Conservation (phyloP, 192 early-diverging fungal genomes). For the Phlyctochytrium arcticum region DNA sequence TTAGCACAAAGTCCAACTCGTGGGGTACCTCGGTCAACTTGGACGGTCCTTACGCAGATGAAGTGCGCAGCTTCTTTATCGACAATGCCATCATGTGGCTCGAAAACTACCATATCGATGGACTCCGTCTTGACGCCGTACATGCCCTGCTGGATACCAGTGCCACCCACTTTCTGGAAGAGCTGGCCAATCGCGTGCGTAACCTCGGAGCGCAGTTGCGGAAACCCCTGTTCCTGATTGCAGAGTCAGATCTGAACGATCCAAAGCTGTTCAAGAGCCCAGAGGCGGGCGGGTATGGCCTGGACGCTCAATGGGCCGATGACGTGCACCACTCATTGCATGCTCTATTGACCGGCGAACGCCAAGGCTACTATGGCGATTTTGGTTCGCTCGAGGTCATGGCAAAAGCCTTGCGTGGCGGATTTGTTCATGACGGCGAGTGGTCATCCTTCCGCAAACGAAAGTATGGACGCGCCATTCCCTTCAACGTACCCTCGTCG, state of each 20-base stretch:
- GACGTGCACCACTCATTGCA: slow-evolving; percentile 30
- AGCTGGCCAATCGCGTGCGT: slow-evolving; percentile 15
- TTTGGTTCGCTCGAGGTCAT: slow-evolving; percentile 24
- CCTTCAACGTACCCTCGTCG: slow-evolving; percentile 15
- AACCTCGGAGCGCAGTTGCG: slow-evolving; percentile 22
- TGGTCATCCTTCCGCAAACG: slow-evolving; percentile 27
- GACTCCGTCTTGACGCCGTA: slow-evolving; percentile 23
- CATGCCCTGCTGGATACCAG: slow-evolving; percentile 25
- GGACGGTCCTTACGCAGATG: slow-evolving; percentile 18
- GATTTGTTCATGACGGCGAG: slow-evolving; percentile 31
- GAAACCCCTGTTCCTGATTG: slow-evolving; percentile 26
- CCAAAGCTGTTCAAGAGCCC: slow-evolving; percentile 19
- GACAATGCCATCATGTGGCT: slow-evolving; percentile 33
- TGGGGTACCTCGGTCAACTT: slow-evolving; percentile 31
- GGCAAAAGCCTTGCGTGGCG: slow-evolving; percentile 23
- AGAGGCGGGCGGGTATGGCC: slow-evolving; percentile 28
- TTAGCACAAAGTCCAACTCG: slow-evolving; percentile 29
- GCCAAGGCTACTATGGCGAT: slow-evolving; percentile 31
- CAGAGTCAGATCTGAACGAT: slow-evolving; percentile 29
- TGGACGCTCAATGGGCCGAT: slow-evolving; percentile 29
- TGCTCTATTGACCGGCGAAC: slow-evolving; percentile 22
- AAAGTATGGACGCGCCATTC: slow-evolving; percentile 21
- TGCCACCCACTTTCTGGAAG: slow-evolving; percentile 23
- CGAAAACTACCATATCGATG: slow-evolving; percentile 26
- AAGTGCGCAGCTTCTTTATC: slow-evolving; percentile 28